phyloP scores from a whole-genome alignment of 129 eudicot species.

The Artemisia annua region DNA sequence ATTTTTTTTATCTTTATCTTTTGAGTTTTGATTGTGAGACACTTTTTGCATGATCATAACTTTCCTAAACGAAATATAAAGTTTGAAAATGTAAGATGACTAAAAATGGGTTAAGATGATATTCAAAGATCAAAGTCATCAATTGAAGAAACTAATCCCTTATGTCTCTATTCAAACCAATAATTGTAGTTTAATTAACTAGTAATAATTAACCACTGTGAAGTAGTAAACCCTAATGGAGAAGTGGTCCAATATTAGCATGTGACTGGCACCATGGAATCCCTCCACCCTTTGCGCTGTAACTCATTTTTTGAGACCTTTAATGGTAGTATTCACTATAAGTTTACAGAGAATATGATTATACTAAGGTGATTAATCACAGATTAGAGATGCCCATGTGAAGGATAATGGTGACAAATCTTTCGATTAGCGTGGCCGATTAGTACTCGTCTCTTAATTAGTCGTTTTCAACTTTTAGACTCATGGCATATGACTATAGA shows the following conservation, averaged over 20 bases:
- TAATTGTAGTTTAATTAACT: not conserved
- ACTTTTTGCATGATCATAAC: not conserved
- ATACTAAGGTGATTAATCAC: slow-evolving; percentile 23
- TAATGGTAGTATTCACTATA: not conserved
- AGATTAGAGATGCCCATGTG: slow-evolving; percentile 35
- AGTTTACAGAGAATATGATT: slow-evolving; percentile 15
- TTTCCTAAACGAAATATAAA: not conserved
- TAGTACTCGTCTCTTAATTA: slow-evolving; percentile 12
- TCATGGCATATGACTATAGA: not conserved
- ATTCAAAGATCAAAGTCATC: slow-evolving; percentile 16
- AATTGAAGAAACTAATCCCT: not conserved
- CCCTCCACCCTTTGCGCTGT: slow-evolving; percentile 42
- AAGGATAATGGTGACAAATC: slow-evolving; percentile 37
- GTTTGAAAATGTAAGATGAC: not conserved
- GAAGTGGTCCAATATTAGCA: slow-evolving; percentile 34
- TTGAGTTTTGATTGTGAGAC: too few relatives aligned
- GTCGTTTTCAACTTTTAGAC: slow-evolving; percentile 14
- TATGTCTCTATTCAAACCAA: not conserved
- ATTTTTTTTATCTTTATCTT: too few relatives aligned
- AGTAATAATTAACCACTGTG: not conserved
- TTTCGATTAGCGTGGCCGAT: slow-evolving; percentile 23
- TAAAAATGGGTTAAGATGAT: not conserved
- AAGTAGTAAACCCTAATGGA: slow-evolving; percentile 24
- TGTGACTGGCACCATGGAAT: slow-evolving; percentile 40
- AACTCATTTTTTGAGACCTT: slow-evolving; percentile 33